Evolutionary conservation across 805 yeast species (phyloP).

Genomic region (Clavispora asparagi): DNA sequence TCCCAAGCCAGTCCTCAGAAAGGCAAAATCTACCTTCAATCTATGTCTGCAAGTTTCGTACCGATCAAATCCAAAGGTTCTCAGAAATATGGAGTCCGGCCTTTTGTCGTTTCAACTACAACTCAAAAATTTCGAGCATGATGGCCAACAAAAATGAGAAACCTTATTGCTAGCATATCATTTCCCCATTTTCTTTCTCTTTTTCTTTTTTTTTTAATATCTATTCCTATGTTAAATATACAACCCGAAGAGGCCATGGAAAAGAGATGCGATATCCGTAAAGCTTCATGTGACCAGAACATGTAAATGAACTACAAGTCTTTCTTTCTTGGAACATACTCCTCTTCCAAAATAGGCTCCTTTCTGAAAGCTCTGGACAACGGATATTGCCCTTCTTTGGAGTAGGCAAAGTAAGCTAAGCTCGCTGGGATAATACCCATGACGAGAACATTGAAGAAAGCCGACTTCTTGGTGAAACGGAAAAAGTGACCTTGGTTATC

Average conservation of each 20-base stretch:
- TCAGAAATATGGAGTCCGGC: conserved; percentile 26
- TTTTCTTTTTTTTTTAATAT: background rate
- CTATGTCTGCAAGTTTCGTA: conserved; percentile 2
- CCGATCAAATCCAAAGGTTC: conserved; percentile 8
- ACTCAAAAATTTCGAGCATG: background rate
- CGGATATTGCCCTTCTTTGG: conserved; percentile 32
- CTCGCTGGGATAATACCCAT: conserved; percentile 38
- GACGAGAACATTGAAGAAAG: conserved; percentile 27
- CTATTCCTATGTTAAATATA: background rate
- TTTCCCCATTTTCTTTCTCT: background rate
- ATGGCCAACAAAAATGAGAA: background rate
- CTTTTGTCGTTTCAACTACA: conserved; percentile 21
- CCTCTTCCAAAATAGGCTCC: conserved; percentile 29
- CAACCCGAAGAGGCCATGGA: background rate
- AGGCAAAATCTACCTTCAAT: conserved; percentile 8
- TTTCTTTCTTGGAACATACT: conserved; percentile 40
- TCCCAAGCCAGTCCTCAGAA: conserved; percentile 3
- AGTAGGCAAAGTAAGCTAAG: conserved; percentile 32
- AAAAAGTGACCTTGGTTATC: conserved; percentile 38
- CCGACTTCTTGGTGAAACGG: conserved; percentile 37
- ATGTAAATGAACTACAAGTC: conserved; percentile 25
- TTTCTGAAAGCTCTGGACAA: conserved; percentile 32
- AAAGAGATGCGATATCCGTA: background rate
- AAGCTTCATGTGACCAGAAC: background rate
- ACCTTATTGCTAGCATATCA: too few species aligned